These are phyloP conservation scores for Aegilops longissima DNA, from an alignment of 176 grass and related monocot genomes.

Conservation along the genomic window DNA sequence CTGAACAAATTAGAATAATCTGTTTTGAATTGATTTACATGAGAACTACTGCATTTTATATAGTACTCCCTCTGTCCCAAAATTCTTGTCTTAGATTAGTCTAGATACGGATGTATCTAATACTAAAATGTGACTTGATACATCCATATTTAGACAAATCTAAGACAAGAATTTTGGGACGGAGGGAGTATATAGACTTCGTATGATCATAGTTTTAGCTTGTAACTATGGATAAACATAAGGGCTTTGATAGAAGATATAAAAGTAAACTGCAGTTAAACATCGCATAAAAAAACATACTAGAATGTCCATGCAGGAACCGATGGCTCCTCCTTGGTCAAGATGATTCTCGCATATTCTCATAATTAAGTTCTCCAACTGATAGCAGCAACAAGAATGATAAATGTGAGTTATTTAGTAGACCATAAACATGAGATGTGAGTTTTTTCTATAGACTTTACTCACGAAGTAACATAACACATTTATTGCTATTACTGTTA, in stretches of 20 bases:
- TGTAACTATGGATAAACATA: neutral
- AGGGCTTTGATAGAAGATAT: neutral
- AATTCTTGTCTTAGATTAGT: too few relatives aligned
- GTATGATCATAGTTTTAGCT: too few relatives aligned
- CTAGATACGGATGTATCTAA: too few relatives aligned
- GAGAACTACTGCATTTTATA: neutral
- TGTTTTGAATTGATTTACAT: neutral
- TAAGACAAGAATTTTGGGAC: too few relatives aligned
- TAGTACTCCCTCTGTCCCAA: neutral
- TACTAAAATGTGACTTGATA: too few relatives aligned
- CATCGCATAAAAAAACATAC: slow-evolving; percentile 2
- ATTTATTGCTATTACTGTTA: neutral
- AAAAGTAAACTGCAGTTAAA: neutral
- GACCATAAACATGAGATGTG: neutral
- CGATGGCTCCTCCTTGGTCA: neutral
- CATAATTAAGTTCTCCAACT: neutral
- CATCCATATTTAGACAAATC: too few relatives aligned
- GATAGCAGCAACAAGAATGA: neutral
- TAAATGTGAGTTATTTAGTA: neutral
- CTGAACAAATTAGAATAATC: too few relatives aligned
- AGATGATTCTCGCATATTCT: neutral
- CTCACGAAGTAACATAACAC: neutral
- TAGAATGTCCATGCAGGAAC: neutral
- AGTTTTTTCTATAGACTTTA: neutral
- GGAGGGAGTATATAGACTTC: neutral